Evolutionary conservation across 192 early-diverging fungal species (phyloP), one percentile per base, ranked within the genome.

Genomic region (Entrophospora sp.): DNA sequence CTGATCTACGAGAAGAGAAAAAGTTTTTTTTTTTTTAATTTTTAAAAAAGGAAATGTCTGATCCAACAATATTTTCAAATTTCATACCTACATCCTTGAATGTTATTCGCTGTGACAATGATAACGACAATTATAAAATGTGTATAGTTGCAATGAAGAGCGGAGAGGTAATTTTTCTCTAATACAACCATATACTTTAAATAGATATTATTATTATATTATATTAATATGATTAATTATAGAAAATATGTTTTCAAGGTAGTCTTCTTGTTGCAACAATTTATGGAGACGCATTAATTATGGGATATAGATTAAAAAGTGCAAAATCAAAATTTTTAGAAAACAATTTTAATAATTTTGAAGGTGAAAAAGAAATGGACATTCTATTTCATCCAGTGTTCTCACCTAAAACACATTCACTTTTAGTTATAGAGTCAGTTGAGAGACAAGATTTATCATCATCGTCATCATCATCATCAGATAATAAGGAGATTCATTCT

Each of bases 221-320:
- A n/a, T n/a, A n/a, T n/a, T n/a, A n/a, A n/a, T n/a, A n/a, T n/a
- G n/a, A n/a, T n/a, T n/a, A n/a, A n/a, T 62, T 14, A 16, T 46
- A 83, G 80, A 64, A 71, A 8, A 51, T 83, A 35, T 74, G 77
- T 2, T 83, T 83, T 58, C 68, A 77, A 52, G 82, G 82, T 31
- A 69, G 72, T 40, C 71, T 67, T 18, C 48, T 77, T 13, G 34
- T 81, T n/a, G 75, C 77, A 16, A 69, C 78, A 14, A 36, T 83
- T 1, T 69, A 71, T 53, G 82, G 82, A 18, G 46, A 78, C 14
- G 60, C 71, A 9, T 69, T 70, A 5, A 61, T 74, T 9, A 49
- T 77, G 35, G 80, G 80, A 20, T 63, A 78, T 18, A 58, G 69
- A 5, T 69, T 83, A 37, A 35, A 67, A 3, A 61, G 61, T 27